These are phyloP conservation scores for Beauveria caledonica DNA, from an alignment of 2,329 filamentous ascomycete genomes.

Conservation along the genomic window DNA sequence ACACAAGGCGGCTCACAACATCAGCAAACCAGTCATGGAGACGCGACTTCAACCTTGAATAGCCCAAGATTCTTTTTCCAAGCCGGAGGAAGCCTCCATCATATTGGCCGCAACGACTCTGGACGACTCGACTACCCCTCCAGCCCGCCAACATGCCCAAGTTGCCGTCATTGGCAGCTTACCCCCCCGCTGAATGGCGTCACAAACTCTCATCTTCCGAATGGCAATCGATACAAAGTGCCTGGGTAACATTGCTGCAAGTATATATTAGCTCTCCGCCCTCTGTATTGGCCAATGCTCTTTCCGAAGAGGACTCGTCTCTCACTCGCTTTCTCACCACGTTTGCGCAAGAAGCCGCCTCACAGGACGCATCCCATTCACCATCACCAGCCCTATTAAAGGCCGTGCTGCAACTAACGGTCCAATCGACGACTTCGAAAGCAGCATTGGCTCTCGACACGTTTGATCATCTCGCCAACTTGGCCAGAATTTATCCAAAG, in stretches of 20 bases:
- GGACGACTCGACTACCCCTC: neutral
- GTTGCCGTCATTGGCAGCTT: constrained; percentile 67
- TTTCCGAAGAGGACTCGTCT: constrained; percentile 46
- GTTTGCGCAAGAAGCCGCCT: constrained; percentile 51
- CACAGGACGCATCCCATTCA: constrained; percentile 23
- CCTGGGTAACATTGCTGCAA: constrained; percentile 63
- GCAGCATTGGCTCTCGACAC: constrained; percentile 43
- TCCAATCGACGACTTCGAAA: constrained; percentile 41
- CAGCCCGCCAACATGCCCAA: constrained; percentile 27
- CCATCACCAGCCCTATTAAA: constrained; percentile 45
- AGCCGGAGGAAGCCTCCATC: neutral
- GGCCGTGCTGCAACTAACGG: constrained; percentile 55
- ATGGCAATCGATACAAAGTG: constrained; percentile 69
- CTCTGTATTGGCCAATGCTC: constrained; percentile 42
- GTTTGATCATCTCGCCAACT: constrained; percentile 61
- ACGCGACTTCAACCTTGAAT: constrained; percentile 6
- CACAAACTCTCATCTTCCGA: constrained; percentile 58
- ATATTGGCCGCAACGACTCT: too few species aligned
- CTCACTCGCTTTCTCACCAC: constrained; percentile 56
- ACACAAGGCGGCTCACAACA: neutral
- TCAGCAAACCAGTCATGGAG: constrained; percentile 1
- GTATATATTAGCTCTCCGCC: constrained; percentile 54
- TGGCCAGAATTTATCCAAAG: constrained; percentile 59
- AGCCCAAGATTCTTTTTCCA: neutral
- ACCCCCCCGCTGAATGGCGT: constrained; percentile 62